Percentiles rank a stretch among this genome's conserved stretches.
These are phyloP conservation scores for Hansenula lynferdii DNA, from an alignment of 1,139 yeast species.

Conservation along the genomic window DNA sequence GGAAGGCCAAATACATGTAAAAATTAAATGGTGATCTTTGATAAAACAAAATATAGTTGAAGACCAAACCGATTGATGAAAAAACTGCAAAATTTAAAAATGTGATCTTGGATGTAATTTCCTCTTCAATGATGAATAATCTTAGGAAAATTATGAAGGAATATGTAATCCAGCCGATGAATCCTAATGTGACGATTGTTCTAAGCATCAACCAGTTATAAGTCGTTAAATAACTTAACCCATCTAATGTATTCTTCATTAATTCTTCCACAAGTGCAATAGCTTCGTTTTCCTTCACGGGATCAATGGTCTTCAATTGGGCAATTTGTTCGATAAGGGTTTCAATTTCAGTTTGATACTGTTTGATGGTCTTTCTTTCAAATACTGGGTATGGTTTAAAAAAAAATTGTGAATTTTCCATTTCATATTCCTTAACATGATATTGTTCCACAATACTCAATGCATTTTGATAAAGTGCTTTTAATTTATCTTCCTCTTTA, in stretches of 20 bases:
- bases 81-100: constrained; percentile 22
- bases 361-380: constrained; percentile 38
- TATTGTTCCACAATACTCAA: constrained; percentile 85
- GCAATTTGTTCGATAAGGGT: constrained; percentile 32
- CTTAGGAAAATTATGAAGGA: constrained; percentile 78
- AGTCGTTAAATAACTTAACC: constrained; percentile 80
- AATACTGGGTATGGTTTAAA: constrained; percentile 66
- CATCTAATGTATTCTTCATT: constrained; percentile 66
- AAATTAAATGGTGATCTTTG: constrained; percentile 84
- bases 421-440: constrained; percentile 76
- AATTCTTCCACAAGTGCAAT: constrained; percentile 62
- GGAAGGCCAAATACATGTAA: constrained; percentile 82
- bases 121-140: constrained; percentile 52
- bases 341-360: constrained; percentile 41
- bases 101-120: constrained; percentile 23
- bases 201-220: constrained; percentile 85
- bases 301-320: constrained; percentile 18
- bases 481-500: constrained; percentile 50
- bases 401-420: constrained; percentile 59
- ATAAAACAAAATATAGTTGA: constrained; percentile 56
- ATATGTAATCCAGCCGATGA: constrained; percentile 90
- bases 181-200: constrained; percentile 84
- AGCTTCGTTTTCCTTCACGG: constrained; percentile 39
- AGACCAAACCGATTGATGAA: constrained; percentile 24
- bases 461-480: constrained; percentile 77